Conservation (phyloP, 2,329 filamentous ascomycete genomes). For the Curvularia spicifera region DNA sequence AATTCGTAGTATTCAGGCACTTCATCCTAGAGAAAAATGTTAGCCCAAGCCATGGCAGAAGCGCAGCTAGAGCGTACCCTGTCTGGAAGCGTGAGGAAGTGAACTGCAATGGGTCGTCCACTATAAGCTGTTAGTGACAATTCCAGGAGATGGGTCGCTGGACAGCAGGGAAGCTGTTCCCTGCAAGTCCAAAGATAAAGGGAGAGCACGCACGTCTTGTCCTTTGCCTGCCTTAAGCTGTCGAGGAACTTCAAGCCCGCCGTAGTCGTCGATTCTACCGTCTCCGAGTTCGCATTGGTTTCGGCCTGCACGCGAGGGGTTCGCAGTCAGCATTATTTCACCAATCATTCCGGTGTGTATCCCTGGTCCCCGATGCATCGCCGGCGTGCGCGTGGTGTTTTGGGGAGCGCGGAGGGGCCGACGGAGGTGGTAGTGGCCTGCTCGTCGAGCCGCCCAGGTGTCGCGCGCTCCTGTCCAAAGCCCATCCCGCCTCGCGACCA, state of each 20-base stretch:
- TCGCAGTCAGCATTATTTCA: slow-evolving; percentile 35
- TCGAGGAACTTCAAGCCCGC: slow-evolving; percentile 76
- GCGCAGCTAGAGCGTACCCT: slow-evolving; percentile 48
- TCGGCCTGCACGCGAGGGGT: slow-evolving; percentile 36
- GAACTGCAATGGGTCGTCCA: slow-evolving; percentile 74
- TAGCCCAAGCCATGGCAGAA: slow-evolving; percentile 21
- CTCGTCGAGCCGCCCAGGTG: slow-evolving; percentile 46
- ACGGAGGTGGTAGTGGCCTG: slow-evolving; percentile 36
- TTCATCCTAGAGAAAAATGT: slow-evolving; percentile 53
- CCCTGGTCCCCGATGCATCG: slow-evolving; percentile 24
- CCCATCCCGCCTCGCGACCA: slow-evolving; percentile 41
- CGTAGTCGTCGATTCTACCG: slow-evolving; percentile 70
- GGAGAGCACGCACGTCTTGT: slow-evolving; percentile 72
- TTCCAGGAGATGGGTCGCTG: neutral
- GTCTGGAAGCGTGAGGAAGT: slow-evolving; percentile 75
- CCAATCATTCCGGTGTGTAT: neutral
- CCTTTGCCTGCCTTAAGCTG: slow-evolving; percentile 75
- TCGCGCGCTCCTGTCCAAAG: slow-evolving; percentile 40
- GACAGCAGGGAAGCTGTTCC: neutral
- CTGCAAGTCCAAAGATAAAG: slow-evolving; percentile 5
- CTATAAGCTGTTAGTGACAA: slow-evolving; percentile 44
- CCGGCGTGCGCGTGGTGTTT: slow-evolving; percentile 38
- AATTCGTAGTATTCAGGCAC: slow-evolving; percentile 79
- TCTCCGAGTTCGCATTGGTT: slow-evolving; percentile 56
- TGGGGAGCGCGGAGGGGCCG: slow-evolving; percentile 36